A percentile compares a stretch with the other conserved stretches of the same genome.
These are phyloP conservation scores for Chaetomiaceae sp. DNA, from an alignment of 2,329 filamentous ascomycete genomes.

Conservation along the genomic window DNA sequence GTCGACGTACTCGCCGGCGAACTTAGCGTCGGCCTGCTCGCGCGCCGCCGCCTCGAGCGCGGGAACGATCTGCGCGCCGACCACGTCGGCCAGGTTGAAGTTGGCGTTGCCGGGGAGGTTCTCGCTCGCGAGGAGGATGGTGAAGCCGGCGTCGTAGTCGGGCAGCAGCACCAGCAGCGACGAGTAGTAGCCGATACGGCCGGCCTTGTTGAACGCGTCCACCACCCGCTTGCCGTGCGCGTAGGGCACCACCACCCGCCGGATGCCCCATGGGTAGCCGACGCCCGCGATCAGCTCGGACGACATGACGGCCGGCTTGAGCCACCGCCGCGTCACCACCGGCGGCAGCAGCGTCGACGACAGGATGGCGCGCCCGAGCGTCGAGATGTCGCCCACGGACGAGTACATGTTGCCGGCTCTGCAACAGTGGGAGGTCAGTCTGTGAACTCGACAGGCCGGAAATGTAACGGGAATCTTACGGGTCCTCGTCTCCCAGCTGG, in stretches of 20 bases:
- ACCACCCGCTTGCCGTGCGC: constrained; percentile 26
- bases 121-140: constrained; percentile 24
- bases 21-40: constrained; percentile 16
- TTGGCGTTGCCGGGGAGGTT: constrained; percentile 19
- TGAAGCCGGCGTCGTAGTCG: constrained; percentile 24
- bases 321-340: constrained; percentile 37
- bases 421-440: neutral
- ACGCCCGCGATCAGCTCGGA: constrained; percentile 34
- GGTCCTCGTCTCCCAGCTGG: constrained; percentile 34
- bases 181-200: constrained; percentile 25
- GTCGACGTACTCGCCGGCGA: constrained; percentile 16
- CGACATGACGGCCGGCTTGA: constrained; percentile 36
- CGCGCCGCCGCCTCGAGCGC: constrained; percentile 21
- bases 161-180: constrained; percentile 21
- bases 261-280: constrained; percentile 41
- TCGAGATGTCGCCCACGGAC: constrained; percentile 35
- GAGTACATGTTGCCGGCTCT: constrained; percentile 41
- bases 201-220: constrained; percentile 27
- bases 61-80: constrained; percentile 19
- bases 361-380: constrained; percentile 39
- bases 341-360: constrained; percentile 31
- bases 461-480: constrained; percentile 25
- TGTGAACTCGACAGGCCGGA: neutral
- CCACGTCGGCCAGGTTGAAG: constrained; percentile 20
- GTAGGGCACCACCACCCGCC: constrained; percentile 26